Evolutionary conservation across 345 rosid species (phyloP).

Genomic region (Gossypium bickii): DNA sequence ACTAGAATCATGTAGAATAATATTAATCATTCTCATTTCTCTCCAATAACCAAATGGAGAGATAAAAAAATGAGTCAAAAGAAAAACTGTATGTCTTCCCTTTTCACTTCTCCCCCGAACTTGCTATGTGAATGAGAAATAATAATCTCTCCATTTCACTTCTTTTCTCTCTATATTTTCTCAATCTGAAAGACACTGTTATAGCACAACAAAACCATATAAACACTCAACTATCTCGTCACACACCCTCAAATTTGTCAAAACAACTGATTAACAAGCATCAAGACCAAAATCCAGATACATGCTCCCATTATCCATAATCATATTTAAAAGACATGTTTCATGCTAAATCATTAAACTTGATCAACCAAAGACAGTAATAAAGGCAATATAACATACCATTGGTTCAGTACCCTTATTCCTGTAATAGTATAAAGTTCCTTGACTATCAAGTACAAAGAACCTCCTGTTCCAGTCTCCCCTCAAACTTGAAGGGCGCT

Average conservation of each 20-base stretch:
- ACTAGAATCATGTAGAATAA: background rate
- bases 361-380: conserved; percentile 6
- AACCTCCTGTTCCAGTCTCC: conserved; percentile 89
- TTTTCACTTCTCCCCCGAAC: conserved; percentile 1
- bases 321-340: background rate
- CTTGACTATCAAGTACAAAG: conserved; percentile 80
- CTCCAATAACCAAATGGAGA: background rate
- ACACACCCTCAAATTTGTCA: background rate
- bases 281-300: background rate
- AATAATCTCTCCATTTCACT: background rate
- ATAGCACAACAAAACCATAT: background rate
- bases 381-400: conserved; percentile 36
- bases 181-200: background rate
- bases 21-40: background rate
- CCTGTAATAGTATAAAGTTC: conserved; percentile 68
- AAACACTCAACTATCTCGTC: background rate
- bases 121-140: background rate
- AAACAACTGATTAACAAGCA: background rate
- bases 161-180: background rate
- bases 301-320: background rate
- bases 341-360: conserved; percentile 5
- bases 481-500: conserved; percentile 63
- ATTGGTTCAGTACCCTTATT: conserved; percentile 51
- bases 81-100: background rate
- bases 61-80: background rate